phyloP scores from a whole-genome alignment of 2,329 filamentous ascomycete species.

The Endoconidiophora laricicola region DNA sequence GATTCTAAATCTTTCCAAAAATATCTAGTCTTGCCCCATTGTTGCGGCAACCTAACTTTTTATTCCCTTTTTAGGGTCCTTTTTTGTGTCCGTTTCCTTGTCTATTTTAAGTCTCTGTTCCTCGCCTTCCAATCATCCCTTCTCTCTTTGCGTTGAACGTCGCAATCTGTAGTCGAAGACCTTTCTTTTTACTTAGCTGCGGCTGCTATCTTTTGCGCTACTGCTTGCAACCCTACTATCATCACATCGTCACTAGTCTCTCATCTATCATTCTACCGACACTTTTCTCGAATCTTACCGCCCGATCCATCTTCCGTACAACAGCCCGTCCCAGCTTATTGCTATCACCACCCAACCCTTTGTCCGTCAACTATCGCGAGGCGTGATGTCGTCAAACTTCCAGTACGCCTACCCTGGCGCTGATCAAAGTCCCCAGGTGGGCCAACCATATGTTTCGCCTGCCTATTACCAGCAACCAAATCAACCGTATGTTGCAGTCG shows the following conservation, averaged over 20 bases:
- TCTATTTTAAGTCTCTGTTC: too few species aligned
- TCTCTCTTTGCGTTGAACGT: too few species aligned
- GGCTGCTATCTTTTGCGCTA: too few species aligned
- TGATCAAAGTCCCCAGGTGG: background rate
- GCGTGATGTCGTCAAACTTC: background rate
- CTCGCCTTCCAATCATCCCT: too few species aligned
- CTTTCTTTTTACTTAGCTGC: too few species aligned
- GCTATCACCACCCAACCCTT: background rate
- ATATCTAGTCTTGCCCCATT: too few species aligned
- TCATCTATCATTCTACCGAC: background rate
- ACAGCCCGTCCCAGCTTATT: background rate
- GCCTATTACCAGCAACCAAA: background rate
- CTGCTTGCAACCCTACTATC: too few species aligned
- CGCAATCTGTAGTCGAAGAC: too few species aligned
- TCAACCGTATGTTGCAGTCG: background rate
- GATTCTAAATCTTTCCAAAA: too few species aligned
- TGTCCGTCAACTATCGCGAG: background rate
- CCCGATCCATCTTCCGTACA: background rate
- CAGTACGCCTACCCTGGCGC: background rate
- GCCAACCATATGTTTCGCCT: background rate
- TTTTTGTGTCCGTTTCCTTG: too few species aligned
- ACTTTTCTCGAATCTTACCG: background rate
- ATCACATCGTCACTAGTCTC: background rate
- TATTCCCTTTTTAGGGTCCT: too few species aligned
- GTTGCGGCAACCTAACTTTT: too few species aligned